Percentiles rank a stretch among this genome's conserved stretches.
These are phyloP conservation scores for Onygenales sp. DNA, from an alignment of 2,329 filamentous ascomycete species.

Conservation along the genomic window DNA sequence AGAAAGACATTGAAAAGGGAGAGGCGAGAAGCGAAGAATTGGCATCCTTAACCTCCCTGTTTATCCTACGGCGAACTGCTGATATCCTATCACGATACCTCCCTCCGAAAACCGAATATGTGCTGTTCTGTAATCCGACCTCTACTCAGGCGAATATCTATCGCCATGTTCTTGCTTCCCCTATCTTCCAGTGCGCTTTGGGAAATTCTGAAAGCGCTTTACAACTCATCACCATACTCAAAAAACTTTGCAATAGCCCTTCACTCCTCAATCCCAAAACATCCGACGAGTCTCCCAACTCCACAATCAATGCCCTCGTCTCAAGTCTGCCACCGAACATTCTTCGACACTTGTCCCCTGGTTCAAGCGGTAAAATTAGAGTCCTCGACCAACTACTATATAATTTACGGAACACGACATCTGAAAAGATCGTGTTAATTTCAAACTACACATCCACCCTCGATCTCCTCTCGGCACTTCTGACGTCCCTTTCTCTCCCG, in stretches of 20 bases:
- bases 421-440: slow-evolving; percentile 65
- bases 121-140: slow-evolving; percentile 57
- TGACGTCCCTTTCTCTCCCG: slow-evolving; percentile 50
- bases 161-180: slow-evolving; percentile 54
- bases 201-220: slow-evolving; percentile 54
- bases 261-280: slow-evolving; percentile 48
- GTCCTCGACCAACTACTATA: slow-evolving; percentile 58
- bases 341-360: slow-evolving; percentile 44
- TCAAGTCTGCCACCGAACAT: slow-evolving; percentile 47
- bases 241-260: slow-evolving; percentile 66
- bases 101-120: slow-evolving; percentile 58
- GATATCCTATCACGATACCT: slow-evolving; percentile 58
- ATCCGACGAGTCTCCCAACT: slow-evolving; percentile 37
- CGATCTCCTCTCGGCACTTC: slow-evolving; percentile 54
- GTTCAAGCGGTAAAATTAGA: slow-evolving; percentile 56
- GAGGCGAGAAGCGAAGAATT: slow-evolving; percentile 54
- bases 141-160: slow-evolving; percentile 52
- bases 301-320: slow-evolving; percentile 39
- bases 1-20: slow-evolving; percentile 54
- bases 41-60: slow-evolving; percentile 49
- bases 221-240: slow-evolving; percentile 61
- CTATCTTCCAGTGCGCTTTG: slow-evolving; percentile 52
- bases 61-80: slow-evolving; percentile 57
- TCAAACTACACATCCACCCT: slow-evolving; percentile 68
- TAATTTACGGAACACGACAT: slow-evolving; percentile 49